Evolutionary conservation across 495 filamentous ascomycete genomes (phyloP), one percentile per base, ranked within the genome.

Genomic region (Cercophora newfieldiana): DNA sequence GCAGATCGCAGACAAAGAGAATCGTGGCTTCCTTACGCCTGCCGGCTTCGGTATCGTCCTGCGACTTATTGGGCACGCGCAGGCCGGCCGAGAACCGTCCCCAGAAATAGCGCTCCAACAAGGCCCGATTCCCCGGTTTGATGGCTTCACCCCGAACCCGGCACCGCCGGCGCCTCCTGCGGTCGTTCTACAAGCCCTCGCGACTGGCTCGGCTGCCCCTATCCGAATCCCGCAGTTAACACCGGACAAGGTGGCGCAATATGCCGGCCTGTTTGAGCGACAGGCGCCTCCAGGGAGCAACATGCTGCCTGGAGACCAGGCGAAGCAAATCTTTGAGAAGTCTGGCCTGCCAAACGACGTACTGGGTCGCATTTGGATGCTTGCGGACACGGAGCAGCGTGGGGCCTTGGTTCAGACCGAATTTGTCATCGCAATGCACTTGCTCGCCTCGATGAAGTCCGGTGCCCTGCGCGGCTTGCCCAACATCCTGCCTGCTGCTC

Each of bases 371-470:
- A 97, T 99, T 75, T 99, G 95, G 95, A 92, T 90, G 71, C 84
- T 99, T 55, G 89, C 93, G 10, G 95, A 99, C 77, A 93, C 91
- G 0, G 91, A 97, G 74, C 92, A 97, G 74, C 87, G 93, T 59
- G 96, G 95, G 26, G 88, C 88, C 33, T 85, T 99, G n/a, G 91
- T 91, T 67, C 82, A 87, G 69, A 94, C 93, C 14, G 95, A 98
- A 66, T 99, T 99, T 75, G 90, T 97, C 70, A 95, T 99, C 70
- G 94, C 96, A 12, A 99, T 99, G 95, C 95, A 99, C 79, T 83
- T 99, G 29, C 82, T 99, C 59, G 91, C 91, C 5, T 97, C 94
- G 7, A 93, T 88, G 75, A 97, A 94, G 80, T 90, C 87, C 24
- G 91, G 94, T 26, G 82, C 85, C 7, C 82, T 99, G 76, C 86